Conservation (phyloP, 2,329 filamentous ascomycete species). For the Reticulascus tulasneorum region DNA sequence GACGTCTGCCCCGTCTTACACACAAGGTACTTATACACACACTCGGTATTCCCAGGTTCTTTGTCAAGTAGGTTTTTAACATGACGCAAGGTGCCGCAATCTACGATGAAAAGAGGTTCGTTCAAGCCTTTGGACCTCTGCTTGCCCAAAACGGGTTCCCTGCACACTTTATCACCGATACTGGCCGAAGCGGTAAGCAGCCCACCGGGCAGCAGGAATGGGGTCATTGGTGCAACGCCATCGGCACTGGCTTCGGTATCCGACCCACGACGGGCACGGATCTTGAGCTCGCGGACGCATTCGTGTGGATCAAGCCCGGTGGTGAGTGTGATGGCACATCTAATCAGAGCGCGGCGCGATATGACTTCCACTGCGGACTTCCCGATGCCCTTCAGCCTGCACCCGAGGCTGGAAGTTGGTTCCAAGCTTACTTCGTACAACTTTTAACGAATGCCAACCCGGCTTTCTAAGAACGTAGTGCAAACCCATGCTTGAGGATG, state of each 20-base stretch:
- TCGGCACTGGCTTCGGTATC: conserved; percentile 59
- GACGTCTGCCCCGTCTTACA: conserved; percentile 39
- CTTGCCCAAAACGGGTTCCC: conserved; percentile 45
- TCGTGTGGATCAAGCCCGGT: conserved; percentile 70
- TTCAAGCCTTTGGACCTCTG: conserved; percentile 60
- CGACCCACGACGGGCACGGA: conserved; percentile 61
- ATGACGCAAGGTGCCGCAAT: conserved; percentile 39
- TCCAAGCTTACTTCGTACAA: conserved; percentile 57
- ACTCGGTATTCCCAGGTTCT: too few relatives aligned
- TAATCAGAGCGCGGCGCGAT: conserved; percentile 43
- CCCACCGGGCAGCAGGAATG: conserved; percentile 57
- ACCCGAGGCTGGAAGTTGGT: conserved; percentile 68
- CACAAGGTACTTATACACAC: conserved; percentile 23
- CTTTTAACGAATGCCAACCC: conserved; percentile 54
- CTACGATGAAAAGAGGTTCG: conserved; percentile 55
- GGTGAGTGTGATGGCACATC: conserved; percentile 52
- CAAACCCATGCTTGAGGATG: too few relatives aligned
- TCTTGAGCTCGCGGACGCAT: conserved; percentile 56
- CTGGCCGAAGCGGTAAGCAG: conserved; percentile 45
- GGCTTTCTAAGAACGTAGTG: conserved; percentile 38
- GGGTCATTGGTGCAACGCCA: conserved; percentile 68
- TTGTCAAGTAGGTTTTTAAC: too few relatives aligned
- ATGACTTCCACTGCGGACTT: conserved; percentile 53
- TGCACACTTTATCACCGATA: conserved; percentile 46
- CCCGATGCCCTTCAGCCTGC: conserved; percentile 56